Conservation (phyloP, 176 grass and related monocot species). For the Cenchrus americanus region DNA sequence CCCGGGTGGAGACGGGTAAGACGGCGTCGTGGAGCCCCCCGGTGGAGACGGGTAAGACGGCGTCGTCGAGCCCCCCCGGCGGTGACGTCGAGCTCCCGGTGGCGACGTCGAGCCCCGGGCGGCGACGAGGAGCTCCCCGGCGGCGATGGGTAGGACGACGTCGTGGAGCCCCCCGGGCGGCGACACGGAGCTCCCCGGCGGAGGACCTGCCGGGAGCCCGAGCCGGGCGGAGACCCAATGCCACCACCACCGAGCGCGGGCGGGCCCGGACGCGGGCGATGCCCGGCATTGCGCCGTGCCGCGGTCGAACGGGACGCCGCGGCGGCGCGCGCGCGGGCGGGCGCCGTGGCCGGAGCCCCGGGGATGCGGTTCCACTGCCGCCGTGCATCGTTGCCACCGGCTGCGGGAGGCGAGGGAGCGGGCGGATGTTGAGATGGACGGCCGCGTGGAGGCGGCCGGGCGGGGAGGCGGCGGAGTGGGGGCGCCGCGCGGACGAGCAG, state of each 20-base stretch:
- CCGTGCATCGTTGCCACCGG: conserved; percentile 31
- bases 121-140: conserved; percentile 14
- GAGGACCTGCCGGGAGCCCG: neutral
- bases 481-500: too few species aligned
- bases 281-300: conserved; percentile 43
- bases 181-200: neutral
- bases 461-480: too few species aligned
- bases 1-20: neutral
- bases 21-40: neutral
- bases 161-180: neutral
- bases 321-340: conserved; percentile 41
- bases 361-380: conserved; percentile 56
- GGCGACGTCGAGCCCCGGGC: too few species aligned
- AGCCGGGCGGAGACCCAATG: neutral
- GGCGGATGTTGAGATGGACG: too few species aligned
- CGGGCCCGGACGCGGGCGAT: neutral
- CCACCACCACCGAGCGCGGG: neutral
- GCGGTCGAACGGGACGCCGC: conserved; percentile 46
- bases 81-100: neutral
- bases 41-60: too few species aligned
- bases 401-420: too few species aligned
- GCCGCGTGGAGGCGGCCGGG: too few species aligned
- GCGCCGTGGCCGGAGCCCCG: conserved; percentile 31
- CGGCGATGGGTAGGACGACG: neutral
- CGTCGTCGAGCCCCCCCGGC: neutral